phyloP scores from a whole-genome alignment of 345 rosid genomes.

The Sapria himalayana region DNA sequence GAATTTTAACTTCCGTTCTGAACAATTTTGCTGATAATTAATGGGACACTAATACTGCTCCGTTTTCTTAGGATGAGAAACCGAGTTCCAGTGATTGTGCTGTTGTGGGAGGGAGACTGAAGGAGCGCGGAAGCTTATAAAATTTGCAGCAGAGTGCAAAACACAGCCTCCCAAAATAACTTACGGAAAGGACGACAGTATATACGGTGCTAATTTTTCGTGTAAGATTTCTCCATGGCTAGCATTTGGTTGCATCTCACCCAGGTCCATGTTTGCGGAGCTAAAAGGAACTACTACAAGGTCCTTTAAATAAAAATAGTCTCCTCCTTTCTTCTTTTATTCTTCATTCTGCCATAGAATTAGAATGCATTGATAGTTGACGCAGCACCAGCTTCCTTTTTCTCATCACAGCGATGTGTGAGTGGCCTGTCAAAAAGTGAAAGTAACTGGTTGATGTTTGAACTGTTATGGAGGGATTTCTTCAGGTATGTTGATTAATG shows the following conservation, averaged over 20 bases:
- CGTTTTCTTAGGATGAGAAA: conserved; percentile 40
- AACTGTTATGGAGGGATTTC: conserved; percentile 94
- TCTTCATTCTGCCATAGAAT: not conserved
- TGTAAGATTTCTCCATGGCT: conserved; percentile 97
- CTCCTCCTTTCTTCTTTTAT: not conserved
- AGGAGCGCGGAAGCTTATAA: conserved; percentile 58
- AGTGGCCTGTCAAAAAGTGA: conserved; percentile 30
- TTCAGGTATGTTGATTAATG: conserved; percentile 35
- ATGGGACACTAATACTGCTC: too few relatives aligned
- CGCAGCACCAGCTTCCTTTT: conserved; percentile 17
- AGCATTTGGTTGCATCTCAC: conserved; percentile 73
- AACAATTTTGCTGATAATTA: too few relatives aligned
- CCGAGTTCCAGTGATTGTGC: conserved; percentile 22
- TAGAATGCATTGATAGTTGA: conserved; percentile 10
- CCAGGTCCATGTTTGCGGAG: conserved; percentile 81
- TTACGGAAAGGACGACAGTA: conserved; percentile 32
- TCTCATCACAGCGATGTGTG: conserved; percentile 9
- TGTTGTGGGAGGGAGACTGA: conserved; percentile 90
- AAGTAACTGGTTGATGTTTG: conserved; percentile 64
- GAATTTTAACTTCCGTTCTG: not conserved
- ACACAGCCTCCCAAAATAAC: conserved; percentile 50
- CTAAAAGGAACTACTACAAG: conserved; percentile 56
- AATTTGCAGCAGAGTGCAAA: conserved; percentile 60
- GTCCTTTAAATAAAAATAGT: conserved; percentile 9
- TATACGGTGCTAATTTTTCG: conserved; percentile 85